These are phyloP conservation scores for Vigna reflexopilosa DNA, from an alignment of 306 rosid species.

Conservation along the genomic window DNA sequence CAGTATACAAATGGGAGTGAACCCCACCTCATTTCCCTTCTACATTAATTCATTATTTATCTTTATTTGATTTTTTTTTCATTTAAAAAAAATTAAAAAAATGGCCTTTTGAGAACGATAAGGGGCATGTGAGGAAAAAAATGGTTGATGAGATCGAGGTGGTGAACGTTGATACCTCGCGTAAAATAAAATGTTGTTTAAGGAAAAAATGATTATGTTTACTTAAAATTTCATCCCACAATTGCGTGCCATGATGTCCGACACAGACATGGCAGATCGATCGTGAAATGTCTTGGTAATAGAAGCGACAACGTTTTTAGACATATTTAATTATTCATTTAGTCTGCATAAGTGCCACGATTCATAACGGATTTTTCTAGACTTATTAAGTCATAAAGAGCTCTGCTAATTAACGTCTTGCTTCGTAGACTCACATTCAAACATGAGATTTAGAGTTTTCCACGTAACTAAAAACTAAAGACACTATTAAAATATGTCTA, in stretches of 20 bases:
- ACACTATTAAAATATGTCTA: background rate
- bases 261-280: background rate
- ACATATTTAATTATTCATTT: slow-evolving; percentile 16
- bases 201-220: slow-evolving; percentile 29
- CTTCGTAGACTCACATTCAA: slow-evolving; percentile 11
- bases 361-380: background rate
- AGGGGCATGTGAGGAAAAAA: slow-evolving; percentile 52
- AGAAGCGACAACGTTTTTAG: slow-evolving; percentile 47
- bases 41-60: slow-evolving; percentile 41
- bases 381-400: background rate
- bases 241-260: slow-evolving; percentile 66
- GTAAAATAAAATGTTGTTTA: slow-evolving; percentile 20
- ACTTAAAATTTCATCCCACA: slow-evolving; percentile 44
- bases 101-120: slow-evolving; percentile 42
- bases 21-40: background rate
- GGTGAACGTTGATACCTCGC: slow-evolving; percentile 39
- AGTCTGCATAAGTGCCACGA: slow-evolving; percentile 22
- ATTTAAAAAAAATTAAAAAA: background rate
- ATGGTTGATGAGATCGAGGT: slow-evolving; percentile 59
- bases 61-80: no score
- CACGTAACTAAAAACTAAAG: background rate
- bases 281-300: slow-evolving; percentile 36
- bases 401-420: background rate
- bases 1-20: background rate
- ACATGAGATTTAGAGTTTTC: background rate